These are phyloP conservation scores for Marasmius tenuissimus DNA, from an alignment of 1,284 basidiomycete genomes.

Conservation along the genomic window DNA sequence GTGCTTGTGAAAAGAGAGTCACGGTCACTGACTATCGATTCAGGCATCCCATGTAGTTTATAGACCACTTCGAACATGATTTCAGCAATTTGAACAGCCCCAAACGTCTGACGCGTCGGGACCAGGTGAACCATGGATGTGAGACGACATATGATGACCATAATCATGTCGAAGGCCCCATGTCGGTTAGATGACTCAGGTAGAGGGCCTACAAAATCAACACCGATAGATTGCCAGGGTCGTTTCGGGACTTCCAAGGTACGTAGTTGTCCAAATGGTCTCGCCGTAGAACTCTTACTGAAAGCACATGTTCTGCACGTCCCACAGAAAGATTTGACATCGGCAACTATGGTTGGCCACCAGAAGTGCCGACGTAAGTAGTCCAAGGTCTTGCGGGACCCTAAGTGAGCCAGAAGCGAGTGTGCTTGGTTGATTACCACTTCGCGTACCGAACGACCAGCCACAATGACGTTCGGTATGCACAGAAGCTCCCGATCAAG, in stretches of 20 bases:
- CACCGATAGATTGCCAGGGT: conserved; percentile 30
- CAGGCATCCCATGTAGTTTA: conserved; percentile 24
- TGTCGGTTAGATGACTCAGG: conserved; percentile 26
- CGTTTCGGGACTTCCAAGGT: conserved; percentile 18
- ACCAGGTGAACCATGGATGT: conserved; percentile 31
- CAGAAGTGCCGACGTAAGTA: conserved; percentile 28
- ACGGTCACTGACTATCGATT: conserved; percentile 21
- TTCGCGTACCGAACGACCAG: conserved; percentile 18
- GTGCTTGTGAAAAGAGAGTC: conserved; percentile 21
- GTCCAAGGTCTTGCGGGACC: conserved; percentile 21
- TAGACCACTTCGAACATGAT: conserved; percentile 23
- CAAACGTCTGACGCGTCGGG: conserved; percentile 18
- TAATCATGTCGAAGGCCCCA: conserved; percentile 27
- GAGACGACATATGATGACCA: conserved; percentile 33
- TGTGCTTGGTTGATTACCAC: conserved; percentile 28
- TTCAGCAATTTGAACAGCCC: conserved; percentile 20
- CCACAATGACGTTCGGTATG: conserved; percentile 13
- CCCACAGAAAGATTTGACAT: conserved; percentile 24
- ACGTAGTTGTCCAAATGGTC: conserved; percentile 24
- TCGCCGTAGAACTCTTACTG: conserved; percentile 22
- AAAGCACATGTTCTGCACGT: conserved; percentile 23
- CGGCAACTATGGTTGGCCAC: conserved; percentile 25
- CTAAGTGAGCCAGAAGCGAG: conserved; percentile 27
- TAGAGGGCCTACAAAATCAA: conserved; percentile 38
- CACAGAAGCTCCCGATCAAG: conserved; percentile 13